A percentile compares a stretch with the other conserved stretches of the same genome.
These are phyloP conservation scores for Lablab purpureus DNA, from an alignment of 306 rosid genomes.

Conservation along the genomic window DNA sequence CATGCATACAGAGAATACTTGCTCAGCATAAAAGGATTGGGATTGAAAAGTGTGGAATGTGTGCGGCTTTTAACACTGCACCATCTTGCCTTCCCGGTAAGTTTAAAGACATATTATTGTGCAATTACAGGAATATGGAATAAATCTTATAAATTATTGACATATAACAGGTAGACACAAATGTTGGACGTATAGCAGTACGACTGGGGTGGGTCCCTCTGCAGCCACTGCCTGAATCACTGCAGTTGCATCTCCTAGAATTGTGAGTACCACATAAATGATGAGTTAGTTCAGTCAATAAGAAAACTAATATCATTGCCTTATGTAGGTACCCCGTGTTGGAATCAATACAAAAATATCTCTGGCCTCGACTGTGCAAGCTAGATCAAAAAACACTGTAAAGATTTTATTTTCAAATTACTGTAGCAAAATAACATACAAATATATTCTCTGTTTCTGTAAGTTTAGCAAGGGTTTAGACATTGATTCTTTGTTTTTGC, in stretches of 20 bases:
- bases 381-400: constrained; percentile 97
- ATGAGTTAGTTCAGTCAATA: constrained; percentile 31
- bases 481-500: constrained; percentile 7
- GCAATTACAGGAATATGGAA: constrained; percentile 40
- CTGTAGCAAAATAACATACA: constrained; percentile 20
- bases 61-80: constrained; percentile 98
- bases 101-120: constrained; percentile 50
- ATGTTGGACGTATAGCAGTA: constrained; percentile 99
- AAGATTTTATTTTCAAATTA: constrained; percentile 41
- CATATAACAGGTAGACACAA: constrained; percentile 91
- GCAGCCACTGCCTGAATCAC: constrained; percentile 98
- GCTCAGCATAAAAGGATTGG: constrained; percentile 92
- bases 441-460: constrained; percentile 3
- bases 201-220: constrained; percentile 99
- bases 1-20: constrained; percentile 81
- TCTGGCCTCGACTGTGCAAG: constrained; percentile 99
- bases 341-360: constrained; percentile 95
- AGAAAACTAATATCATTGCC: constrained; percentile 49
- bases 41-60: constrained; percentile 98
- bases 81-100: constrained; percentile 99
- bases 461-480: constrained; percentile 25
- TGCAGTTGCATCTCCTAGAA: constrained; percentile 98
- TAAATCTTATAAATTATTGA: constrained; percentile 37
- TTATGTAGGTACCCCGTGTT: constrained; percentile 87
- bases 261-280: constrained; percentile 66